Conservation (phyloP, 225 moss, liverwort and hornwort genomes). For the Antitrichia curtipendula region DNA sequence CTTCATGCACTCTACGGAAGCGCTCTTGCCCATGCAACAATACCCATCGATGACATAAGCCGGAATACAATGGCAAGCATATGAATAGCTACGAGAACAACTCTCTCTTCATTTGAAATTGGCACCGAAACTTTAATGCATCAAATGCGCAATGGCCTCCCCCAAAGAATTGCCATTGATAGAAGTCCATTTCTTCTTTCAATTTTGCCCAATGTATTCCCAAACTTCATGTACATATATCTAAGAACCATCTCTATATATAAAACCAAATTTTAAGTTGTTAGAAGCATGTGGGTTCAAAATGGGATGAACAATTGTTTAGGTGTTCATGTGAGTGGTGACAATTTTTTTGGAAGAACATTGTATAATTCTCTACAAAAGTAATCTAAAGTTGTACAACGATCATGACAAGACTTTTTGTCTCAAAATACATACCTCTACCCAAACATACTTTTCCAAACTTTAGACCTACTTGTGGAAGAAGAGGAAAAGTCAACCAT, state of each 20-base stretch:
- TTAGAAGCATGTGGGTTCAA: not conserved
- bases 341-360: not conserved
- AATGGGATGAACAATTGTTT: not conserved
- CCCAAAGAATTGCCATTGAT: accelerated
- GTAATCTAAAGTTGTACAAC: not conserved
- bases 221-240: too few relatives aligned
- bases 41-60: not conserved
- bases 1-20: not conserved
- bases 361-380: accelerated
- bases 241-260: too few relatives aligned
- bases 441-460: accelerated
- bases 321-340: accelerated
- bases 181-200: too few relatives aligned
- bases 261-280: too few relatives aligned
- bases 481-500: accelerated
- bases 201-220: too few relatives aligned
- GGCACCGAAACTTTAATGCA: not conserved
- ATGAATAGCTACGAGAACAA: not conserved
- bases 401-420: not conserved
- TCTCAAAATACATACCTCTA: not conserved
- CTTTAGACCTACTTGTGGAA: not conserved
- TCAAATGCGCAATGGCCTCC: not conserved
- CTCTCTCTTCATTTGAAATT: too few relatives aligned
- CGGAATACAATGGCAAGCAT: accelerated
- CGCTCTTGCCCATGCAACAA: accelerated